Conservation (phyloP, 2,329 filamentous ascomycete genomes). For the Aureobasidium sp. region DNA sequence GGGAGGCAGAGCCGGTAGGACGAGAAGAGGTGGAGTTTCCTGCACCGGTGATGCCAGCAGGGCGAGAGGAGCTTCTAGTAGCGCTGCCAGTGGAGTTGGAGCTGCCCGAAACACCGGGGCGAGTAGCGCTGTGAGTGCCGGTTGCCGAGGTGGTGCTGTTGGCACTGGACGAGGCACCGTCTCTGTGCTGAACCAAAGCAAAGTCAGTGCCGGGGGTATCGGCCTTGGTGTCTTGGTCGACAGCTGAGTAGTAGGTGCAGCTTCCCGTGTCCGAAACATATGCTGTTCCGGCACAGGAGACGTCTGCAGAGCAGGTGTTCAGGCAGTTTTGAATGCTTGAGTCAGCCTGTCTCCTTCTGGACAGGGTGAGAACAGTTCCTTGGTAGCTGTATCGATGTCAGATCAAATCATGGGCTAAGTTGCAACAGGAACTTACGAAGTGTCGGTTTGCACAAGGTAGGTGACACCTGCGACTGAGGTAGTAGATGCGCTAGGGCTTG, state of each 20-base stretch:
- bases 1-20: neutral
- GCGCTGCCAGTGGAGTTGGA: neutral
- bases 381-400: neutral
- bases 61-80: neutral
- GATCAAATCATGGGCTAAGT: neutral
- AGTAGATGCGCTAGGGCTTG: neutral
- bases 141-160: neutral
- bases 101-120: neutral
- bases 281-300: neutral
- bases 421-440: neutral
- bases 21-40: neutral
- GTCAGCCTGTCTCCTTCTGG: constrained; percentile 6
- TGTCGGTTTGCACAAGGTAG: neutral
- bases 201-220: neutral
- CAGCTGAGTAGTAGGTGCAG: neutral
- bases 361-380: neutral
- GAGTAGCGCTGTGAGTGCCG: neutral
- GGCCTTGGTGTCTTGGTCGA: neutral
- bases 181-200: neutral
- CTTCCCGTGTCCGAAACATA: neutral
- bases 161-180: too few species aligned
- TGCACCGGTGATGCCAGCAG: neutral
- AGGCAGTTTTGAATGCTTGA: neutral
- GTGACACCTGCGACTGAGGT: neutral
- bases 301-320: neutral